Conservation (phyloP, 192 early-diverging fungal species). For the Paraglomus brasilianum region DNA sequence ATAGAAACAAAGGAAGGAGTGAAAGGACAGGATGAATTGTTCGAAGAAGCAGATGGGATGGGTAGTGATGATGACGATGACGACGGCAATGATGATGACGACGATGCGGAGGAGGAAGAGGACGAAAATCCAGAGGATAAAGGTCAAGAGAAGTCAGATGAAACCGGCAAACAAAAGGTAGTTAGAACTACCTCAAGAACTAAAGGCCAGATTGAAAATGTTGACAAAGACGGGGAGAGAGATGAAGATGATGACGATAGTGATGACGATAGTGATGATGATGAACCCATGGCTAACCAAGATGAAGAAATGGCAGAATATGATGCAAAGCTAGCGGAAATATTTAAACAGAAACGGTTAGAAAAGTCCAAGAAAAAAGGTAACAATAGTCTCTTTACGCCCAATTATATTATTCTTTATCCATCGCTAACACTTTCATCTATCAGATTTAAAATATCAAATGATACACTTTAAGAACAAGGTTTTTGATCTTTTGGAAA, state of each 20-base stretch:
- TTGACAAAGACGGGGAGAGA: constrained; percentile 51
- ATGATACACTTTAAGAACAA: constrained; percentile 90
- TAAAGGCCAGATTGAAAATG: constrained; percentile 45
- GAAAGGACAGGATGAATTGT: constrained; percentile 56
- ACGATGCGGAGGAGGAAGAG: constrained; percentile 53
- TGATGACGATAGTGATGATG: constrained; percentile 46
- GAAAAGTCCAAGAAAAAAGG: constrained; percentile 76
- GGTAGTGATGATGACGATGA: constrained; percentile 52
- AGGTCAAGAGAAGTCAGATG: constrained; percentile 44
- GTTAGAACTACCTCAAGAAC: no score
- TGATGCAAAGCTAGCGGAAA: constrained; percentile 91
- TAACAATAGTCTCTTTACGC: constrained; percentile 25
- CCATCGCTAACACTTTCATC: neutral
- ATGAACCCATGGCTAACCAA: constrained; percentile 50
- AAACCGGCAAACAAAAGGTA: constrained; percentile 45
- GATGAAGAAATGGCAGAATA: constrained; percentile 89
- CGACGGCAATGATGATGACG: constrained; percentile 41
- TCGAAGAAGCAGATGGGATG: constrained; percentile 52
- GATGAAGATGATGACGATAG: constrained; percentile 54
- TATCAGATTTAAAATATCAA: constrained; percentile 68
- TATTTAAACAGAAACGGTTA: constrained; percentile 83
- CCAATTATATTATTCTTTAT: neutral
- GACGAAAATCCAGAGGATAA: constrained; percentile 46
- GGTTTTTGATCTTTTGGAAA: constrained; percentile 78
- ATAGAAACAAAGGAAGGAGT: constrained; percentile 53